Evolutionary conservation across 2,329 filamentous ascomycete species (phyloP).

Genomic region (Arthrobotrys sinensis): DNA sequence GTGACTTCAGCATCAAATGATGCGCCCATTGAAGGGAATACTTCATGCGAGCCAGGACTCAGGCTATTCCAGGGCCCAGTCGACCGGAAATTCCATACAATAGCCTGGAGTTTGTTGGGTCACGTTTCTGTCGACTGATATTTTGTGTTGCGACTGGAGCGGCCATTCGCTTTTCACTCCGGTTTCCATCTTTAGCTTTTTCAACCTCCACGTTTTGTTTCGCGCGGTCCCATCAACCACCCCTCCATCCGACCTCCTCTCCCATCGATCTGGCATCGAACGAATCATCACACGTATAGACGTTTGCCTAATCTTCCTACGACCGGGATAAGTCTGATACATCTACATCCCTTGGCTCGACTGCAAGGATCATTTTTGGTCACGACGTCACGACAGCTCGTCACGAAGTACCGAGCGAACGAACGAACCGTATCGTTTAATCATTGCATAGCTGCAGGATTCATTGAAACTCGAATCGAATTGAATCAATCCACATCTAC

Average conservation of each 20-base stretch:
- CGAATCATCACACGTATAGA: slow-evolving; percentile 8
- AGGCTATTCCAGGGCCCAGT: slow-evolving; percentile 13
- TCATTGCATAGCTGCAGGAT: not conserved
- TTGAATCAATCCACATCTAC: slow-evolving; percentile 11
- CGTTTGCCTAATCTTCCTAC: slow-evolving; percentile 2
- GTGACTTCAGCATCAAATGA: not conserved
- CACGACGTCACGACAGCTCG: slow-evolving; percentile 37
- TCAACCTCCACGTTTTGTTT: slow-evolving; percentile 30
- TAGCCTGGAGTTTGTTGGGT: slow-evolving; percentile 6
- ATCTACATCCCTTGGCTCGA: not conserved
- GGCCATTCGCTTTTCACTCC: not conserved
- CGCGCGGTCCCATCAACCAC: slow-evolving; percentile 20
- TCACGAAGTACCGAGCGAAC: slow-evolving; percentile 11
- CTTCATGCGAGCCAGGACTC: slow-evolving; percentile 8
- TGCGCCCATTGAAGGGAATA: not conserved
- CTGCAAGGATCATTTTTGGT: slow-evolving; percentile 13
- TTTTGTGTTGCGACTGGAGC: slow-evolving; percentile 9
- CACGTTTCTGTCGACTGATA: not conserved
- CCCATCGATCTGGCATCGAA: slow-evolving; percentile 38
- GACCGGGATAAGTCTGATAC: slow-evolving; percentile 11
- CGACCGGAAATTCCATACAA: slow-evolving; percentile 10
- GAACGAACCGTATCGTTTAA: not conserved
- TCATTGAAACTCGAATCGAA: slow-evolving; percentile 21
- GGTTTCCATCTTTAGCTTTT: slow-evolving; percentile 11
- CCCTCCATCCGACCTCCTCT: slow-evolving; percentile 11